Base-by-base conservation (phyloP, 2,329 filamentous ascomycete genomes). In the Cryoendolithus antarcticus region DNA sequence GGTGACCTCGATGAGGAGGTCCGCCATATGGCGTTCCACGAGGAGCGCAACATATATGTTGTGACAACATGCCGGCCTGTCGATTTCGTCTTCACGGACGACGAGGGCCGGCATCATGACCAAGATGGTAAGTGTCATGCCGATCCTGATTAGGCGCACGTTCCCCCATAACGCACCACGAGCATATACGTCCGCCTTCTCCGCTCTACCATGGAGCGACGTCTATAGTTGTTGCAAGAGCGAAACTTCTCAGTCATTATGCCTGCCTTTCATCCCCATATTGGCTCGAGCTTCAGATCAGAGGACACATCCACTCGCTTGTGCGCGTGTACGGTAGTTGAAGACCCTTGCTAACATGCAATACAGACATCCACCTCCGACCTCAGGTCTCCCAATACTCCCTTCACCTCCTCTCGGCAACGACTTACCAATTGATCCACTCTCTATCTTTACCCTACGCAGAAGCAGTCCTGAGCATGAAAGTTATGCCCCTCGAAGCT, bases 51-150 rank as follows among this genome's bases (percentile, higher is more conserved):
- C 13, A 75, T 81, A 0, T 95, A 93, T 54, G 75, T 86, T 2
- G 65, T 89, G 10, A 84, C 77, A 3, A 88, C 83, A 40, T 81
- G 77, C 45, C 66, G 67, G 6, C 55, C 61, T 19, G 75, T 80
- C 35, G 75, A 78, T 3, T 96, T 94, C 55, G 82, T 86, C 58
- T 71, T 95, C 13, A 85, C 86, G 1, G 83, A 83, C 38, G 86
- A 94, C 49, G 88, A 93, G 42, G 77, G 85, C 45, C 83, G 93
- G 46, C 70, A 74, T 29, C 83, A 91, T 46, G 89, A 86, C 76
- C 74, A 79, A 13, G 75, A 75, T 45, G 88, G 75, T 58, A 63
- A 69, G 38, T 51, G 13, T 8, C 9, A 3, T 39, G 31, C 11
- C 32, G 4, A 5, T 30, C 10, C 3, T 36, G 12, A 2, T 33